Base-by-base conservation (phyloP, 2,329 filamentous ascomycete genomes). In the Ceratocystiopsis brevicomis region DNA sequence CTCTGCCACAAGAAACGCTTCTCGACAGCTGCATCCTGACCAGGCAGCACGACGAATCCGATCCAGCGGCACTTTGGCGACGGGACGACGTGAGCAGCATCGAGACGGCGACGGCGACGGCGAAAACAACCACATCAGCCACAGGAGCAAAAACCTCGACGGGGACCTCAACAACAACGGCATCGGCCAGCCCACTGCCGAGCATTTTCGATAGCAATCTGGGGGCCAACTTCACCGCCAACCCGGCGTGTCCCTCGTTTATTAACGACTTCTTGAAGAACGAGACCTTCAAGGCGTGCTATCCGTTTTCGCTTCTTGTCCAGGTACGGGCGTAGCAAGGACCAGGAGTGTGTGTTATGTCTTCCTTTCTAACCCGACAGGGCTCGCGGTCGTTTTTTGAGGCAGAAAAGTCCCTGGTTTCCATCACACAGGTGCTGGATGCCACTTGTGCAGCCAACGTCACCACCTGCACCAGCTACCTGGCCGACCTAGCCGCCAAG, bases 381-480 rank as follows among this genome's bases (percentile, higher is more conserved):
- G 85, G 81, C 48, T 95, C 88, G 11, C 73, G 69, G 42, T 75
- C 76, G 37, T 94, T 95, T 63, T 96, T 96, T 64, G 66, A 84
- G 44, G 78, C 78, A 16, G 70, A 79, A 48, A 78, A 74, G 54
- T 81, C 81, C 6, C 66, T 80, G 34, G 66, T 81, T 41, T 69
- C 71, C 51, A 81, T 88, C 47, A 83, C 85, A 1, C 73, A 76
- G 48, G 77, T 82, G 17, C 74, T 98, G 42, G 82, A 94, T 52
- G 73, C 75, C 15, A 74, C 84, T 11, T 98, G 90, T 59, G 65
- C 66, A 4, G 77, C 78, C 47, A 67, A 87, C 52, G 62, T 76
- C 44, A 63, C 66, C 8, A 62, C 65, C 47, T 98, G 90, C 65
- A 67, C 67, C 32, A 54, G 60, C 2, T 71, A 80, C 48, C 76